Conservation (phyloP, 108 stramenopile genomes). For the Cyclostephanos invisitatus region DNA sequence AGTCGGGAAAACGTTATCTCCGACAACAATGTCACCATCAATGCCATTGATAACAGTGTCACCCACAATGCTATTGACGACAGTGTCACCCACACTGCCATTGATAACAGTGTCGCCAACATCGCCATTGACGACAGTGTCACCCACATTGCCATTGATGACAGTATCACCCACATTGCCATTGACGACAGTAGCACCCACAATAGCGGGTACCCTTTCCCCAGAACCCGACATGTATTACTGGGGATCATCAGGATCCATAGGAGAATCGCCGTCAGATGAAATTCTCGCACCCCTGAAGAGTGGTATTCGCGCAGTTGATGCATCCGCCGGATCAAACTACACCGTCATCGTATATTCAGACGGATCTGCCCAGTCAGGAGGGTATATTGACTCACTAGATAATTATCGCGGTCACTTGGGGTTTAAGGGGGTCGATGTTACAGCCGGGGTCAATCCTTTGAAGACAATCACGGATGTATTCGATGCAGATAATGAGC, state of each 20-base stretch:
- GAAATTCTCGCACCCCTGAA: conserved; percentile 16
- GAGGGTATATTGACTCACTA: conserved; percentile 40
- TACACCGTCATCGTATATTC: conserved; percentile 36
- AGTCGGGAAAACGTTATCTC: background rate
- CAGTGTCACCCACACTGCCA: background rate
- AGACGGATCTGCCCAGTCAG: conserved; percentile 44
- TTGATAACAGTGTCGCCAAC: background rate
- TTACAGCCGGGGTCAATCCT: conserved; percentile 25
- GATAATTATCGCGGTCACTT: conserved; percentile 49
- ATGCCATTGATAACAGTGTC: background rate
- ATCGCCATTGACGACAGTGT: background rate
- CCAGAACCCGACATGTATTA: conserved; percentile 21
- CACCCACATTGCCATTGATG: background rate
- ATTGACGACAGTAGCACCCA: conserved; percentile 1
- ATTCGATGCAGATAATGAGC: conserved; percentile 26
- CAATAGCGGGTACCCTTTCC: background rate
- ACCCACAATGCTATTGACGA: background rate
- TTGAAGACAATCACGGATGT: conserved; percentile 34
- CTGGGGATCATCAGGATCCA: conserved; percentile 44
- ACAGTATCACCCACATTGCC: too few species aligned
- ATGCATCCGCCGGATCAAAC: conserved; percentile 39
- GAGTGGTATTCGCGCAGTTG: conserved; percentile 16
- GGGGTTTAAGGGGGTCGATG: conserved; percentile 20
- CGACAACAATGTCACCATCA: conserved; percentile 17
- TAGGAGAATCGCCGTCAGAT: conserved; percentile 20